Evolutionary conservation across 192 early-diverging fungal species (phyloP).

Genomic region (Coemansia sp.): DNA sequence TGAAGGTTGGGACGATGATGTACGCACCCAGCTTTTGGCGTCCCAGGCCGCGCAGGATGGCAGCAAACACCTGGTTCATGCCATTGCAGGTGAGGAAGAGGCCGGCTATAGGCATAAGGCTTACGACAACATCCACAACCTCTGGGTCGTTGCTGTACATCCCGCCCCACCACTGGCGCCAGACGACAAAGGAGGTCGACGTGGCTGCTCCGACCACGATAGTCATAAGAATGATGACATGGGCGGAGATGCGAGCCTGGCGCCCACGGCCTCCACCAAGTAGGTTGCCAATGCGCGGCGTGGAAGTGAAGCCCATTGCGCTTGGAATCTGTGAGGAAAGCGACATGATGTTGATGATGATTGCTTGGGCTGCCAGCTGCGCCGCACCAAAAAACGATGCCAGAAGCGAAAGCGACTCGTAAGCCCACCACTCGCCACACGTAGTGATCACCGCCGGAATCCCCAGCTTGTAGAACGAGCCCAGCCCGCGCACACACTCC

Average conservation of each 20-base stretch:
- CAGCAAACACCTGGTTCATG: constrained; percentile 60
- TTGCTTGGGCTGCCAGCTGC: constrained; percentile 77
- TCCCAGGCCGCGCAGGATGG: constrained; percentile 56
- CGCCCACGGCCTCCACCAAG: constrained; percentile 60
- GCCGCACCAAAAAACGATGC: constrained; percentile 77
- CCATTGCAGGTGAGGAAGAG: constrained; percentile 53
- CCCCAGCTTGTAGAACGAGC: constrained; percentile 66
- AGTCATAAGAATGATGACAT: constrained; percentile 58
- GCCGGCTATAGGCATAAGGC: constrained; percentile 34
- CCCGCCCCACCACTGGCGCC: constrained; percentile 61
- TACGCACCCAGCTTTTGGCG: constrained; percentile 56
- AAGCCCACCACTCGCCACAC: constrained; percentile 83
- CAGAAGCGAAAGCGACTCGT: constrained; percentile 67
- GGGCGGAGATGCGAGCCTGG: constrained; percentile 58
- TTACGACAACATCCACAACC: constrained; percentile 28
- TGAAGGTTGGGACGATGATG: constrained; percentile 53
- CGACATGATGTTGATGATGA: constrained; percentile 69
- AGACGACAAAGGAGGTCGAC: constrained; percentile 58
- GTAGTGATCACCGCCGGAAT: constrained; percentile 81
- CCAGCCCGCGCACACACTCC: constrained; percentile 63
- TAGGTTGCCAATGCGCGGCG: constrained; percentile 78
- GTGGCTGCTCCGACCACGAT: constrained; percentile 58
- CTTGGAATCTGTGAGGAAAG: constrained; percentile 72
- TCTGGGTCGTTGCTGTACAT: constrained; percentile 50
- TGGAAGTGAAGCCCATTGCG: constrained; percentile 74